Evolutionary conservation across 805 yeast species (phyloP).

Genomic region (Groenewaldozyma salmanticensis): DNA sequence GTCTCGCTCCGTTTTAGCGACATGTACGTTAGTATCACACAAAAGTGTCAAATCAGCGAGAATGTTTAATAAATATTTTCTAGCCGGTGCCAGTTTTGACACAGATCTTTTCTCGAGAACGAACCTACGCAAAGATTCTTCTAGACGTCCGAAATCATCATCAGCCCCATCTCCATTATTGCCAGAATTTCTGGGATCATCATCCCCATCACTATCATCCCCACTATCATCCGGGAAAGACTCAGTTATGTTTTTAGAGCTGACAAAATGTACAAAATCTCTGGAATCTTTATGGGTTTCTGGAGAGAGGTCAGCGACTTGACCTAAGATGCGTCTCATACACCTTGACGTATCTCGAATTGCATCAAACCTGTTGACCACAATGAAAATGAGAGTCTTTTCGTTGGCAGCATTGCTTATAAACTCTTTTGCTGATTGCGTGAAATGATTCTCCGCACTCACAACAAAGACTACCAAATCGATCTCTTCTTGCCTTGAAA

Average conservation of each 20-base stretch:
- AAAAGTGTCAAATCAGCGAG: constrained; percentile 54
- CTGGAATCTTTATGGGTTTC: constrained; percentile 79
- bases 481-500: constrained; percentile 93
- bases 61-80: constrained; percentile 67
- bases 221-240: constrained; percentile 30
- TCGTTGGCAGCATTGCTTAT: constrained; percentile 85
- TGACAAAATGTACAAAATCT: constrained; percentile 91
- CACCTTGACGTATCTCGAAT: constrained; percentile 78
- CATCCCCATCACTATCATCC: constrained; percentile 30
- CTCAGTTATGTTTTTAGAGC: constrained; percentile 44
- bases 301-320: constrained; percentile 77
- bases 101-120: constrained; percentile 80
- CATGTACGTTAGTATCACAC: constrained; percentile 51
- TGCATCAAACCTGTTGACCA: constrained; percentile 84
- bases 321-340: constrained; percentile 65
- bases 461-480: constrained; percentile 95
- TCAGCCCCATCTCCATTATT: constrained; percentile 25
- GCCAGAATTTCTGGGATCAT: constrained; percentile 31
- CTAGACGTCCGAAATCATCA: constrained; percentile 61
- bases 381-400: constrained; percentile 85
- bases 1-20: constrained; percentile 41
- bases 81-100: constrained; percentile 87
- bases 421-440: constrained; percentile 89
- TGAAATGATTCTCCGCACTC: constrained; percentile 91
- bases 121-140: constrained; percentile 75